Evolutionary conservation across 768 basidiomycete genomes (phyloP).

Genomic region (Erythrobasidium yunnanense): DNA sequence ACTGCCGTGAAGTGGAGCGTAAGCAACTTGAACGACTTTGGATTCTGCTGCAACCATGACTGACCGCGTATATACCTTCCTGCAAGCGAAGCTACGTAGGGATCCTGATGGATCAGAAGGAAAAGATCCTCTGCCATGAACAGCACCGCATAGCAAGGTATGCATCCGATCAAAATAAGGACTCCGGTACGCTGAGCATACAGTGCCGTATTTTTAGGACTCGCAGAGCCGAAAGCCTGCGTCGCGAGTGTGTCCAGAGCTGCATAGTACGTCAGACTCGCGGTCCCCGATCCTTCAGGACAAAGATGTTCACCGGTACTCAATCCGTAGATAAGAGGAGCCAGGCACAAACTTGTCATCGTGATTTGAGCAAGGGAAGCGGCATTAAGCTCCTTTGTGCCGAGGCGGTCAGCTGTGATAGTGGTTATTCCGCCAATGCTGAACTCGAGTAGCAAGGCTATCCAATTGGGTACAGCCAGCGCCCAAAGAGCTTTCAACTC

Average conservation of each 20-base stretch:
- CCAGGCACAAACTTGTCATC: not conserved
- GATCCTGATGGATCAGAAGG: conserved; percentile 14
- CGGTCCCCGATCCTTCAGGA: not conserved
- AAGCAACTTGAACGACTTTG: too few species aligned
- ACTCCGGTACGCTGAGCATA: conserved; percentile 13
- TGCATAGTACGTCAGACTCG: not conserved
- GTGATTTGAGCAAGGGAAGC: conserved; percentile 1
- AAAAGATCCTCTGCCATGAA: conserved; percentile 16
- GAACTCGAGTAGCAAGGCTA: not conserved
- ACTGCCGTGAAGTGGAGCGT: not conserved
- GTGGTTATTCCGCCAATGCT: not conserved
- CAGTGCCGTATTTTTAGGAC: conserved; percentile 18
- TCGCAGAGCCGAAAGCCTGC: conserved; percentile 13
- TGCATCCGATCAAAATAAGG: not conserved
- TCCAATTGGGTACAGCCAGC: conserved; percentile 3
- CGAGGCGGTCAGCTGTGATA: not conserved
- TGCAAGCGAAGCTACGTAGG: conserved; percentile 15
- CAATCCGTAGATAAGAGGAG: too few species aligned
- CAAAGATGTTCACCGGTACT: not conserved
- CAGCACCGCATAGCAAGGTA: not conserved
- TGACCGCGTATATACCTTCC: not conserved
- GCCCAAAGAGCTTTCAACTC: not conserved
- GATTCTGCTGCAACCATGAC: too few species aligned
- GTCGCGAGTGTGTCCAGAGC: conserved; percentile 7
- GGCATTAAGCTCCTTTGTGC: conserved; percentile 1